Evolutionary conservation across 306 rosid species (phyloP), one percentile per base, ranked within the genome.

Genomic region (Cucurbita pepo): DNA sequence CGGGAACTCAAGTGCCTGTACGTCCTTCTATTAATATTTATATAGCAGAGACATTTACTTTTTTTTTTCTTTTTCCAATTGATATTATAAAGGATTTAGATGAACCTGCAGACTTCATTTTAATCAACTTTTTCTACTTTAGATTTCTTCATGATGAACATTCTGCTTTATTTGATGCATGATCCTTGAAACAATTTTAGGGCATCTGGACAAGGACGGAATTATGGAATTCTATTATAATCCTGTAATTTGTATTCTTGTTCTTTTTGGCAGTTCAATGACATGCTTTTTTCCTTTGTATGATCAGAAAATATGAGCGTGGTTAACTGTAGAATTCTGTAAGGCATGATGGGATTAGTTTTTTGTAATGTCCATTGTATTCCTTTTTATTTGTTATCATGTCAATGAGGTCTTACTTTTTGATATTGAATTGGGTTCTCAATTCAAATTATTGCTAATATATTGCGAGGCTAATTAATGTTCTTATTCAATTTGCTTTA

Each of bases 1-100:
- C 95, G 41, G 82, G 86, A 77, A 81, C 95, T 66, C 92, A 82
- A 78, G 74, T 84, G 67, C 85, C 96, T 81, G 95, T 90, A 87
- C 62, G 97, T 75, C 52, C 80, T 52, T 64, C 9, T 44, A 41
- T 65, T 11, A 43, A 18, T 11, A 5, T 10, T 16, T 8, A 10
- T 10, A 5, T 48, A 51, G 13, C 56, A 13, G 22, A 48, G 44
- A 44, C 30, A 64, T 65, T 44, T 41, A 3, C 11, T 65, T 65
- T 18, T 5, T 4, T n/a, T 63, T 3, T 41, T 25, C 1, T 25
- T 30, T 30, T 30, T 30, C 3, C 34, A 44, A 14, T 13, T 66
- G 10, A 44, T 40, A 66, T 45, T 66, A 3, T 66, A 66, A 44
- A 43, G 15, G 38, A 45, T 66, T 66, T 19, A 21, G 55, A 66